Conservation (phyloP, 768 basidiomycete species). For the Pleurotus tuoliensis region DNA sequence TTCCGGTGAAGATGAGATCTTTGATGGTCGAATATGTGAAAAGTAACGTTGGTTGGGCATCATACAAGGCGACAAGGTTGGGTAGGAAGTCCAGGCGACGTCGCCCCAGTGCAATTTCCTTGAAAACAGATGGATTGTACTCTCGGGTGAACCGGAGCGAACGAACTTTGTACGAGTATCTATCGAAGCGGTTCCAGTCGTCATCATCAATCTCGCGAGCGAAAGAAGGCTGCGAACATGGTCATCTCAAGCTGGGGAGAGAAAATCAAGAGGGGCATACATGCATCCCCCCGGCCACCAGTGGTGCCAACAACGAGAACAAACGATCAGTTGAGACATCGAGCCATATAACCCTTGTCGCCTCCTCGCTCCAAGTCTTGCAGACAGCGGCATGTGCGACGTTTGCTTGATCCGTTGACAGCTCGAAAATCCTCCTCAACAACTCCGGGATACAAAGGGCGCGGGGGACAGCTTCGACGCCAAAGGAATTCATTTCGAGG, state of each 20-base stretch:
- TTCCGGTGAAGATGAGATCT: too few species aligned
- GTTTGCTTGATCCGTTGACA: background rate
- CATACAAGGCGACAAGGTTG: too few species aligned
- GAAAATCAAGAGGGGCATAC: background rate
- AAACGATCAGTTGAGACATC: background rate
- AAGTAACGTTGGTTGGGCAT: too few species aligned
- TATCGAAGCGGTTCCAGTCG: background rate
- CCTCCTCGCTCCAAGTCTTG: background rate
- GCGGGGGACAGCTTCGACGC: background rate
- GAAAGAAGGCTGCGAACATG: background rate
- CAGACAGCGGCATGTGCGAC: background rate
- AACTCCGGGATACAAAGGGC: background rate
- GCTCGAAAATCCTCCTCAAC: background rate
- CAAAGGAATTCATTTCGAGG: too few species aligned
- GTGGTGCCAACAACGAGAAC: background rate
- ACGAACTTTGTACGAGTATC: background rate
- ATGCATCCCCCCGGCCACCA: background rate
- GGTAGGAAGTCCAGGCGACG: too few species aligned
- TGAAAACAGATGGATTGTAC: too few species aligned
- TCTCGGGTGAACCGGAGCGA: too few species aligned
- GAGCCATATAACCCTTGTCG: background rate
- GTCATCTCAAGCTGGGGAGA: background rate
- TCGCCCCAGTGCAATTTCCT: too few species aligned
- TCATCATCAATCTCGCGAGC: background rate
- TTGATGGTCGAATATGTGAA: too few species aligned